phyloP scores from a whole-genome alignment of 805 yeast species.

The Zygosaccharomyces rouxii region DNA sequence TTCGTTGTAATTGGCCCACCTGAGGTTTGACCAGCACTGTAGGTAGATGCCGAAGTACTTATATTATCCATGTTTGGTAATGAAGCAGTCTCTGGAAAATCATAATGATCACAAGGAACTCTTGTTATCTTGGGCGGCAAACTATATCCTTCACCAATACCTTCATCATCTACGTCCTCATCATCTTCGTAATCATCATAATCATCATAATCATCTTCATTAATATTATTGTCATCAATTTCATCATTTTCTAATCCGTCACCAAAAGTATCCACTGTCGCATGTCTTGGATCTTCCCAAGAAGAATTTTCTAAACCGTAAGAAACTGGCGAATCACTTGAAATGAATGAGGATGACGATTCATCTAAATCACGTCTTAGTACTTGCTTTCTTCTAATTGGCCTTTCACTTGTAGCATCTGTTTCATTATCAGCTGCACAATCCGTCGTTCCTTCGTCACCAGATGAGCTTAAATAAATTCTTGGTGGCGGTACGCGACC shows the following conservation, averaged over 20 bases:
- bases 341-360: constrained; percentile 2
- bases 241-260: constrained; percentile 8
- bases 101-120: neutral
- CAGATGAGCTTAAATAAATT: constrained; percentile 10
- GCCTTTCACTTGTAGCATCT: neutral
- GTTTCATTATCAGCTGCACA: constrained; percentile 3
- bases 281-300: constrained; percentile 1
- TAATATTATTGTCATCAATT: constrained; percentile 6
- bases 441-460: constrained; percentile 2
- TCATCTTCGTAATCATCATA: constrained; percentile 8
- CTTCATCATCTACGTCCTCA: constrained; percentile 5
- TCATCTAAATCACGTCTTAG: neutral
- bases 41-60: neutral
- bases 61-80: constrained; percentile 1
- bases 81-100: constrained; percentile 2
- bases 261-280: neutral
- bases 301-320: constrained; percentile 2
- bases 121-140: neutral
- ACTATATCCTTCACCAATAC: constrained; percentile 3
- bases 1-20: neutral
- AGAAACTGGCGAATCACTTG: constrained; percentile 4
- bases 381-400: neutral
- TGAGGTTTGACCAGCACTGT: neutral
- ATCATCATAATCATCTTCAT: constrained; percentile 2
- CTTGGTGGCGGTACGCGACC: constrained; percentile 19